Base-by-base conservation (phyloP, 345 rosid species). In the Kandelia obovata region DNA sequence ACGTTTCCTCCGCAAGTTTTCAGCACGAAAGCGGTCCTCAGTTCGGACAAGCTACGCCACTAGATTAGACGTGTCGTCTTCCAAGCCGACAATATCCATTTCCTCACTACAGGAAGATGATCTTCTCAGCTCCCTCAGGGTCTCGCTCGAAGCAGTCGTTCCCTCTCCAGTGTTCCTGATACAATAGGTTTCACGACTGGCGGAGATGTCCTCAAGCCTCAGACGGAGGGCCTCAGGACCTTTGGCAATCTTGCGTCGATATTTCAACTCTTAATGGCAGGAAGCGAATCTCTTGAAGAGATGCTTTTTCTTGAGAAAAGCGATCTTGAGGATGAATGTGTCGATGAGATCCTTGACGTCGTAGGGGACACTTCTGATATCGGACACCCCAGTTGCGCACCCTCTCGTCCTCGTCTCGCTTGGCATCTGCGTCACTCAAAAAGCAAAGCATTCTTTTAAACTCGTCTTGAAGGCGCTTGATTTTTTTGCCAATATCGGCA, bases 321-420 rank as follows among this genome's bases (percentile, higher is more conserved):
- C 83, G 7, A 68, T 61, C 49, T 65, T 52, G 51, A 76, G 75
- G 62, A 76, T 61, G 21, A 68, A 68, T 1, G 59, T 66, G 55
- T 77, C 83, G 30, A 79, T 69, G 56, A 77, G 47, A 64, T 77
- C 82, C 31, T 82, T 82, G 35, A 78, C 64, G 59, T 79, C 81
- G 8, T 79, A 77, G 9, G 80, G 73, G 43, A 70, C 72, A 55
- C 69, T 66, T 72, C 75, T 66, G 67, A 82, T 78, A 5, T 70
- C 78, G 27, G 78, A 75, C 30, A 72, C 78, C 78, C 81, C 78
- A 80, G 5, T 67, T 73, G 34, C 74, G 70, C 35, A 77, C 76
- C 26, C 80, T 70, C 66, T 80, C 74, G 20, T 77, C 77, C 35
- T 35, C 70, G 19, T 68, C 65, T 61, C 72, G 78, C 61, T 64